These are phyloP conservation scores for Brassica juncea DNA, from an alignment of 345 rosid genomes.

Conservation along the genomic window DNA sequence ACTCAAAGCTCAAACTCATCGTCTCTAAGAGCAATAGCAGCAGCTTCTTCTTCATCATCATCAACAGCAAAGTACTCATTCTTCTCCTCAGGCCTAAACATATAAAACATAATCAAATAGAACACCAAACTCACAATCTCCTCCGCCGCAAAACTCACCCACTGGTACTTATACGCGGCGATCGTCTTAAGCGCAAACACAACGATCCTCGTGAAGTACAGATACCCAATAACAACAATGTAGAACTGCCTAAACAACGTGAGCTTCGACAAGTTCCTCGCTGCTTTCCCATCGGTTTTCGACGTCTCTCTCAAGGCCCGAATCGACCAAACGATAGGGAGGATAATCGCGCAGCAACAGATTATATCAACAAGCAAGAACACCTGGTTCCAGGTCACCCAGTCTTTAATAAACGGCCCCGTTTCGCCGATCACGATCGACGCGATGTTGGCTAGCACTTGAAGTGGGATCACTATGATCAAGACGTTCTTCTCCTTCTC, in stretches of 20 bases:
- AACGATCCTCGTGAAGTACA: constrained; percentile 88
- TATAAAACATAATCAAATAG: constrained; percentile 74
- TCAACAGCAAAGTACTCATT: constrained; percentile 85
- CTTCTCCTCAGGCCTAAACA: constrained; percentile 93
- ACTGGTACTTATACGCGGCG: constrained; percentile 83
- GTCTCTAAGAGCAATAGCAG: constrained; percentile 69
- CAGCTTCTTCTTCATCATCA: constrained; percentile 92
- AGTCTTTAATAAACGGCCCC: constrained; percentile 83
- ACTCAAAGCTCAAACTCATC: constrained; percentile 83
- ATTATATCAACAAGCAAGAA: constrained; percentile 82
- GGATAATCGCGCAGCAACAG: constrained; percentile 91
- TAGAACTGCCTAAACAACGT: constrained; percentile 88
- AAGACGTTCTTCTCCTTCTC: constrained; percentile 95
- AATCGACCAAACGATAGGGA: constrained; percentile 97
- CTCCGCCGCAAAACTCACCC: constrained; percentile 93
- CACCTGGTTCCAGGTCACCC: constrained; percentile 95
- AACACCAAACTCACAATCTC: constrained; percentile 81
- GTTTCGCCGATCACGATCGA: constrained; percentile 90
- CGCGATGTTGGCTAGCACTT: constrained; percentile 92
- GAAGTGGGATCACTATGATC: constrained; percentile 93
- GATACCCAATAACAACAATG: constrained; percentile 82
- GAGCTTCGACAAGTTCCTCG: constrained; percentile 81
- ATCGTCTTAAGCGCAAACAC: constrained; percentile 84
- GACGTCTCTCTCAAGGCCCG: constrained; percentile 81
- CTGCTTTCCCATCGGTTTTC: constrained; percentile 93